Conservation (phyloP, 164 flowering plant genomes). For the Taxillus chinensis region DNA sequence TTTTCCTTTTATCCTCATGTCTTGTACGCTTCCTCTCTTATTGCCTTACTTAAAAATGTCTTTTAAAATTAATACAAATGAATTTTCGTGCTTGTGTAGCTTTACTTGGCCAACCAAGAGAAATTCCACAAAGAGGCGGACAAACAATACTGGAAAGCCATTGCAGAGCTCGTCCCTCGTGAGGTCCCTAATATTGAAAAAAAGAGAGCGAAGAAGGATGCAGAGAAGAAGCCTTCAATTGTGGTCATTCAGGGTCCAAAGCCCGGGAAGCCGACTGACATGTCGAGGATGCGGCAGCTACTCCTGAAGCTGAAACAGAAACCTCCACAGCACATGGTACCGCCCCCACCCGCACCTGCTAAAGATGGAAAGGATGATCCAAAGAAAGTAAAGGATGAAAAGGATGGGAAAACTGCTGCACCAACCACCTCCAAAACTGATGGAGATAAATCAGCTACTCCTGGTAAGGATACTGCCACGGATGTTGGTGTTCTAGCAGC, state of each 20-base stretch:
- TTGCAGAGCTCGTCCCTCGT: conserved; percentile 72
- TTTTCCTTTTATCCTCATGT: background rate
- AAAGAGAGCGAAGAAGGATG: conserved; percentile 76
- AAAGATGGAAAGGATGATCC: conserved; percentile 32
- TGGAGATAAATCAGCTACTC: background rate
- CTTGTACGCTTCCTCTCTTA: background rate
- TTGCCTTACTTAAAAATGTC: background rate
- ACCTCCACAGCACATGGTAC: conserved; percentile 88
- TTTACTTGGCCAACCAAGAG: conserved; percentile 67
- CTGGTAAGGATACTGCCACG: background rate
- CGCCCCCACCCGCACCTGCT: conserved; percentile 60
- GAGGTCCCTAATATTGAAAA: conserved; percentile 82
- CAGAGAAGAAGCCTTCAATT: conserved; percentile 75
- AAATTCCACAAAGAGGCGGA: conserved; percentile 87
- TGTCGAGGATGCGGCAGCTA: conserved; percentile 77
- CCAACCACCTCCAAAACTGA: no score
- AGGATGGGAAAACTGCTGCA: no score
- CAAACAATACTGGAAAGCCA: conserved; percentile 93
- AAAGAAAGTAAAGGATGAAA: background rate
- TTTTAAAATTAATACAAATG: background rate
- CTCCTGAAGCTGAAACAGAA: conserved; percentile 78
- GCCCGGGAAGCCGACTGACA: conserved; percentile 95
- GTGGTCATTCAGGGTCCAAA: conserved; percentile 80
- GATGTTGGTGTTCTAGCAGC: background rate
- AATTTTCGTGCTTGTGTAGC: conserved; percentile 27